These are phyloP conservation scores for Patellaria atrata DNA, from an alignment of 495 filamentous ascomycete genomes.

Conservation along the genomic window DNA sequence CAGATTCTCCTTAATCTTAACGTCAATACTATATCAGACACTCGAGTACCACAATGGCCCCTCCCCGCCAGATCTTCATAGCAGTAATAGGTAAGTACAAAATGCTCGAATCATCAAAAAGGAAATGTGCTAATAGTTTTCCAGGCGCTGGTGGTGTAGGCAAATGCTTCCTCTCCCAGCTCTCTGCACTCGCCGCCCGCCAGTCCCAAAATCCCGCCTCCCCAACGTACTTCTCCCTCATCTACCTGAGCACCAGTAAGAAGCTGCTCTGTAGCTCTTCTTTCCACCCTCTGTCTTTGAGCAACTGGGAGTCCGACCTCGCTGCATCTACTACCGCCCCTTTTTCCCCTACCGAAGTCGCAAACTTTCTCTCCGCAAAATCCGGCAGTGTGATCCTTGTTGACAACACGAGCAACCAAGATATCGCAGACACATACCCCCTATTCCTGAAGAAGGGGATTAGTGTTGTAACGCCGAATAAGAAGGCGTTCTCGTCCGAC, in stretches of 20 bases:
- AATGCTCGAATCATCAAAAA: slow-evolving; percentile 8
- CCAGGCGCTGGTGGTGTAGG: slow-evolving; percentile 87
- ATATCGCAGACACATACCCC: slow-evolving; percentile 67
- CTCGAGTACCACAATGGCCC: slow-evolving; percentile 12
- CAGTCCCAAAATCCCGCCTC: slow-evolving; percentile 36
- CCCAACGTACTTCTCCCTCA: slow-evolving; percentile 48
- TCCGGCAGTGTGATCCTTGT: slow-evolving; percentile 66
- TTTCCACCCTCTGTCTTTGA: slow-evolving; percentile 31
- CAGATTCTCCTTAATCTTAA: slow-evolving; percentile 1
- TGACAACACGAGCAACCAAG: slow-evolving; percentile 84
- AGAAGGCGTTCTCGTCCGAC: slow-evolving; percentile 80
- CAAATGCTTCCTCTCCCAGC: slow-evolving; percentile 74
- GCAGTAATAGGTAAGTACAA: slow-evolving; percentile 29
- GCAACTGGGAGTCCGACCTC: slow-evolving; percentile 26
- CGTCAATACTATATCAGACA: not conserved
- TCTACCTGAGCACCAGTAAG: slow-evolving; percentile 67
- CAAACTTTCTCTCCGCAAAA: slow-evolving; percentile 51
- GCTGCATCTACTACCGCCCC: slow-evolving; percentile 41
- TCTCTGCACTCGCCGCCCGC: slow-evolving; percentile 38
- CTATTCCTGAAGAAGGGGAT: slow-evolving; percentile 62
- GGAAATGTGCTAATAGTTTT: no score
- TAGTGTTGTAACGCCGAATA: slow-evolving; percentile 89
- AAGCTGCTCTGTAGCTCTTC: slow-evolving; percentile 54
- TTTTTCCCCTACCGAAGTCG: slow-evolving; percentile 49
- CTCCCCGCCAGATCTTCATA: slow-evolving; percentile 24